Evolutionary conservation across 805 yeast genomes (phyloP).

Genomic region (Lipomyces yamanashiensis): DNA sequence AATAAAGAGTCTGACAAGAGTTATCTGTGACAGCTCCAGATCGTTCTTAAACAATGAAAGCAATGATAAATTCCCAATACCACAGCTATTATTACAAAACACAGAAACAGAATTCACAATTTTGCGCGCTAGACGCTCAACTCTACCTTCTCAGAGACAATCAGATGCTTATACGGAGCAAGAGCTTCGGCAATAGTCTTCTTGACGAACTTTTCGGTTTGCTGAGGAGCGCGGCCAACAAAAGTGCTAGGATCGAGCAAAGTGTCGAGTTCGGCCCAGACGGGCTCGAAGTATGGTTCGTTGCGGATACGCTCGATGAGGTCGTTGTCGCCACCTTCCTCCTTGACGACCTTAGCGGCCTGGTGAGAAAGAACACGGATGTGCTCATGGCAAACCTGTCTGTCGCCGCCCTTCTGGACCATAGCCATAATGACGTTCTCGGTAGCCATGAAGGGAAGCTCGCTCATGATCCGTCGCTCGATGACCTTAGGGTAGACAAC

Average conservation of each 20-base stretch:
- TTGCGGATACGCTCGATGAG: conserved; percentile 55
- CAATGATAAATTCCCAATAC: background rate
- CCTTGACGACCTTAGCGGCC: conserved; percentile 96
- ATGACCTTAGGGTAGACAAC: conserved; percentile 99
- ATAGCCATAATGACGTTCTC: conserved; percentile 99
- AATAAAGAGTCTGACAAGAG: too few species aligned
- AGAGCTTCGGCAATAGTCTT: conserved; percentile 85
- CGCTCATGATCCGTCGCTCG: conserved; percentile 91
- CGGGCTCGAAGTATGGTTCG: conserved; percentile 64
- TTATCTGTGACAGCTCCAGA: too few species aligned
- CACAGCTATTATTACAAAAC: background rate
- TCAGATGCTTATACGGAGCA: conserved; percentile 61
- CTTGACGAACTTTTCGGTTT: conserved; percentile 88
- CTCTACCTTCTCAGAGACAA: conserved; percentile 72
- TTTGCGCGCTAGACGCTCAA: conserved; percentile 65
- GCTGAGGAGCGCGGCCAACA: conserved; percentile 98
- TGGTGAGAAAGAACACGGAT: conserved; percentile 96
- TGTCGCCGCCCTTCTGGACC: conserved; percentile 96
- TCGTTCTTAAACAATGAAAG: background rate
- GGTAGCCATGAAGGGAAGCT: conserved; percentile 99
- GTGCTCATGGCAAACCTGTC: conserved; percentile 98
- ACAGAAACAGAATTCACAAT: background rate
- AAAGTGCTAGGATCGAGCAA: conserved; percentile 91
- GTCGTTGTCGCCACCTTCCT: conserved; percentile 98
- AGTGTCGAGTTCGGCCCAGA: conserved; percentile 78